Conservation (phyloP, 2,329 filamentous ascomycete genomes). For the Aspergillus pseudotamarii region DNA sequence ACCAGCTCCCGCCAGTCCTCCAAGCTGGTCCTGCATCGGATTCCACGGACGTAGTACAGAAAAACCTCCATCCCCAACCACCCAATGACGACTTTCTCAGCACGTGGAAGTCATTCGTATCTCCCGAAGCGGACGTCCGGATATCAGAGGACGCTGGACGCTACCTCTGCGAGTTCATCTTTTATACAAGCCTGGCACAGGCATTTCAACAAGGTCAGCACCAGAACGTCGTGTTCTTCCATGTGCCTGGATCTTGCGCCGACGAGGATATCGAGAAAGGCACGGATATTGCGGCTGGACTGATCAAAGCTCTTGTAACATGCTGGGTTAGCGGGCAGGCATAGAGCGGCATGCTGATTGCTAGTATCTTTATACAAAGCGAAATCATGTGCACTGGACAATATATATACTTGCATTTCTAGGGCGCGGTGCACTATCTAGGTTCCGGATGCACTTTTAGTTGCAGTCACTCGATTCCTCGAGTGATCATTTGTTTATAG, state of each 20-base stretch:
- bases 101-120: slow-evolving; percentile 36
- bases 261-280: slow-evolving; percentile 48
- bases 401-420: background rate
- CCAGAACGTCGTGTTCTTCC: slow-evolving; percentile 66
- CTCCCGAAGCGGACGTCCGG: slow-evolving; percentile 46
- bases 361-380: background rate
- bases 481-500: too few species aligned
- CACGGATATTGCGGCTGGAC: slow-evolving; percentile 42
- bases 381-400: background rate
- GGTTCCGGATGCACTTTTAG: background rate
- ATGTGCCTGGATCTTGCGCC: slow-evolving; percentile 66
- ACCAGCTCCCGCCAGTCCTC: slow-evolving; percentile 55
- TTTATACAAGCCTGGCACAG: slow-evolving; percentile 66
- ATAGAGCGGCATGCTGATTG: slow-evolving; percentile 1
- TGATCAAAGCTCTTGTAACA: slow-evolving; percentile 46
- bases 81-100: slow-evolving; percentile 38
- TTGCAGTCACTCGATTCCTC: too few species aligned
- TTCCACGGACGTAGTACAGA: slow-evolving; percentile 5
- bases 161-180: slow-evolving; percentile 79
- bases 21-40: slow-evolving; percentile 45
- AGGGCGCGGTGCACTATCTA: background rate
- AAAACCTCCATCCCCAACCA: slow-evolving; percentile 27
- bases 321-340: slow-evolving; percentile 39
- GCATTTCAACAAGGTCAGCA: slow-evolving; percentile 34
- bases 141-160: slow-evolving; percentile 71